Evolutionary conservation across 352 stramenopile genomes (phyloP).

Genomic region (Globisporangium echinulatum): DNA sequence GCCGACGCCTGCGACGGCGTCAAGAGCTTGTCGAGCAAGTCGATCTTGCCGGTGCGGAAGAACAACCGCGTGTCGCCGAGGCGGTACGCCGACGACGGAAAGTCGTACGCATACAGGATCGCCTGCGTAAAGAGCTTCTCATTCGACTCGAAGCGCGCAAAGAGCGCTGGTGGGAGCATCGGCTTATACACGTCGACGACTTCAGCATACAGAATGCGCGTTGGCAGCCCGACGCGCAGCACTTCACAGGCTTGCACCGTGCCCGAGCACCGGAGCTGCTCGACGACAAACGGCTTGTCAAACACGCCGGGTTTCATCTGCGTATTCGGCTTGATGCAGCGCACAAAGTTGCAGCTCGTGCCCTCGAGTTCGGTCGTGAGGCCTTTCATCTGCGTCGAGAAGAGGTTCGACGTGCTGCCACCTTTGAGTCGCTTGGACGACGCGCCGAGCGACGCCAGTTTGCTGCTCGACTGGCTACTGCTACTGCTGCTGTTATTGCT

Average conservation of each 20-base stretch:
- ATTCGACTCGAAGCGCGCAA: constrained; percentile 71
- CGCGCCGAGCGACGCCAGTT: constrained; percentile 23
- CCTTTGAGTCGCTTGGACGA: constrained; percentile 53
- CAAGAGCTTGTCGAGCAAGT: constrained; percentile 71
- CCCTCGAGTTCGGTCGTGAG: constrained; percentile 76
- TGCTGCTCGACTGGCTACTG: constrained; percentile 24
- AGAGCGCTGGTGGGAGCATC: constrained; percentile 54
- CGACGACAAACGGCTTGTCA: constrained; percentile 69
- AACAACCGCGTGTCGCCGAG: constrained; percentile 79
- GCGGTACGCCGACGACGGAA: constrained; percentile 68
- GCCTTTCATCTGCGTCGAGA: constrained; percentile 81
- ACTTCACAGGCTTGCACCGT: constrained; percentile 79
- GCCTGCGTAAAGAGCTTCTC: constrained; percentile 84
- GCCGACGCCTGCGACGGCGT: constrained; percentile 36
- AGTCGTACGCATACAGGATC: constrained; percentile 72
- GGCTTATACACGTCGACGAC: constrained; percentile 80
- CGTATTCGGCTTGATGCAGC: constrained; percentile 96
- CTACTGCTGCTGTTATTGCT: background rate
- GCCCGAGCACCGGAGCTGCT: constrained; percentile 66
- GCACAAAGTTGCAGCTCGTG: constrained; percentile 92
- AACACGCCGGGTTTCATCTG: constrained; percentile 86
- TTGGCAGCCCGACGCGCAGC: constrained; percentile 72
- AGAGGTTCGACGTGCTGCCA: constrained; percentile 62
- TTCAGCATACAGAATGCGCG: constrained; percentile 81
- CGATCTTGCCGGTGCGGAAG: constrained; percentile 84